These are phyloP conservation scores for Aureobasidium melanogenum DNA, from an alignment of 2,329 filamentous ascomycete species.

Conservation along the genomic window DNA sequence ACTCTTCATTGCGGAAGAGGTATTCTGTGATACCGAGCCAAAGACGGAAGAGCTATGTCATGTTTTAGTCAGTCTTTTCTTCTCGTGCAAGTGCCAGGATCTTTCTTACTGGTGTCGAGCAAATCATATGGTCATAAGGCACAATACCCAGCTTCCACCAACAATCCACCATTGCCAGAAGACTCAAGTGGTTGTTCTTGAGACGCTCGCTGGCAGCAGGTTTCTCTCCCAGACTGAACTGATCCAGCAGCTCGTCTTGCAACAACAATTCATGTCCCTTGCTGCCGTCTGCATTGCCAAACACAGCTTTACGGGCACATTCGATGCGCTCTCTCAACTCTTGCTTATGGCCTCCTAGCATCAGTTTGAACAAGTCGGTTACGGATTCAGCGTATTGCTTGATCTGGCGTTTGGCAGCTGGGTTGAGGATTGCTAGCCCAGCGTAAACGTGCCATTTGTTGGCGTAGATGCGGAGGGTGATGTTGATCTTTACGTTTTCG, in stretches of 20 bases:
- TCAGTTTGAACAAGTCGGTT: slow-evolving; percentile 91
- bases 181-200: slow-evolving; percentile 86
- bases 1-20: slow-evolving; percentile 71
- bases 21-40: slow-evolving; percentile 98
- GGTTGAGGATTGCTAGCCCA: slow-evolving; percentile 92
- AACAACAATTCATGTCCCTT: slow-evolving; percentile 62
- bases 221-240: slow-evolving; percentile 70
- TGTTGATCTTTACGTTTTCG: slow-evolving; percentile 98
- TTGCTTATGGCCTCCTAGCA: slow-evolving; percentile 74
- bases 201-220: slow-evolving; percentile 54
- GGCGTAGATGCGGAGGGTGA: slow-evolving; percentile 91
- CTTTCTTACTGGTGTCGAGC: slow-evolving; percentile 66
- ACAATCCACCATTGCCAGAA: slow-evolving; percentile 96
- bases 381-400: slow-evolving; percentile 87
- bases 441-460: slow-evolving; percentile 99
- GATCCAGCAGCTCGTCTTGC: slow-evolving; percentile 72
- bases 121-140: slow-evolving; percentile 99
- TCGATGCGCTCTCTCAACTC: slow-evolving; percentile 70
- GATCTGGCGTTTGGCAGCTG: slow-evolving; percentile 84
- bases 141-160: slow-evolving; percentile 92
- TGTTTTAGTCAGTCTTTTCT: background rate
- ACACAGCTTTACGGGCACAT: slow-evolving; percentile 67
- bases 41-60: slow-evolving; percentile 66
- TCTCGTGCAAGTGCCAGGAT: slow-evolving; percentile 19
- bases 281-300: slow-evolving; percentile 33